These are phyloP conservation scores for Penicillium odoratum DNA, from an alignment of 495 filamentous ascomycete species.

Conservation along the genomic window DNA sequence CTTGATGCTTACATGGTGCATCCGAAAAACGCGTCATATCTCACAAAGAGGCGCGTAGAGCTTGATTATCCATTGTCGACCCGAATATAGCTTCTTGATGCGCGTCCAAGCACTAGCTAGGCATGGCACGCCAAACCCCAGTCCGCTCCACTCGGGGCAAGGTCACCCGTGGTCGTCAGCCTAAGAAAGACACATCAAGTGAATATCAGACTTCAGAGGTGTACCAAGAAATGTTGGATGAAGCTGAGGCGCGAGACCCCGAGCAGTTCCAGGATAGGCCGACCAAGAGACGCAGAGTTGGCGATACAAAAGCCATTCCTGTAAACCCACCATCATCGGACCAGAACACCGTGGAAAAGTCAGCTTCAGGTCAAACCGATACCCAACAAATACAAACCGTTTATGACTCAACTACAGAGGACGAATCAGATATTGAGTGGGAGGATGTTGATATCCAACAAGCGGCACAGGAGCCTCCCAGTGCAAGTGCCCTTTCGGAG, in stretches of 20 bases:
- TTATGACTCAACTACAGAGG: conserved; percentile 45
- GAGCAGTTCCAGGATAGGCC: conserved; percentile 35
- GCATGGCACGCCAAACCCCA: conserved; percentile 27
- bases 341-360: conserved; percentile 4
- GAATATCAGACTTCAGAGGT: conserved; percentile 50
- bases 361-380: conserved; percentile 11
- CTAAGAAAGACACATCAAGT: conserved; percentile 8
- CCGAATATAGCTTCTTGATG: conserved; percentile 12
- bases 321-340: conserved; percentile 12
- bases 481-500: conserved; percentile 4
- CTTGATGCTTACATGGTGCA: background rate
- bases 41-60: background rate
- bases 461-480: conserved; percentile 33
- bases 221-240: conserved; percentile 67
- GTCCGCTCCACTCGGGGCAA: conserved; percentile 19
- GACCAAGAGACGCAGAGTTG: conserved; percentile 47
- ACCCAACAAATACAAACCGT: conserved; percentile 38
- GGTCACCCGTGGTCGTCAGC: conserved; percentile 15
- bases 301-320: conserved; percentile 27
- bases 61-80: background rate
- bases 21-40: background rate
- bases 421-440: conserved; percentile 67
- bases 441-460: conserved; percentile 64
- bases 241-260: conserved; percentile 52
- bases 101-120: background rate